phyloP scores from a whole-genome alignment of 1,139 yeast species.

The Debaryomyces psychrophilus region DNA sequence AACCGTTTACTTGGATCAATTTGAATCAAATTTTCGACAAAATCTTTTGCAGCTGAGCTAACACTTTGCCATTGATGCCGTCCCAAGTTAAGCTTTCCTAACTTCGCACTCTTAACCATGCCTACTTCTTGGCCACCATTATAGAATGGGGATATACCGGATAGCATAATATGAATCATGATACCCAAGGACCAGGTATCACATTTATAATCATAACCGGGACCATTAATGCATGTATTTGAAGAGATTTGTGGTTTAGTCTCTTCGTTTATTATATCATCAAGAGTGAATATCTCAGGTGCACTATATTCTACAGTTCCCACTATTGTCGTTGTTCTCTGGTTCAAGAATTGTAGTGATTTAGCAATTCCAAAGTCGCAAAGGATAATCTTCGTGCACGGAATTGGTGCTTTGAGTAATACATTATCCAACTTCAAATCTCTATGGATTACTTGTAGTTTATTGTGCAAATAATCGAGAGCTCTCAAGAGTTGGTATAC shows the following conservation, averaged over 20 bases:
- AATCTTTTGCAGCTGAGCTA: constrained; percentile 44
- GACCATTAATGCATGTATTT: background rate
- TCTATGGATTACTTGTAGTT: constrained; percentile 23
- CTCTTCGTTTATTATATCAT: background rate
- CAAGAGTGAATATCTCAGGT: constrained; percentile 47
- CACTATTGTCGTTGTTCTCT: constrained; percentile 56
- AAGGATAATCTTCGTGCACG: constrained; percentile 52
- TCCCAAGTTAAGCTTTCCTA: constrained; percentile 45
- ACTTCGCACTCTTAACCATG: constrained; percentile 42
- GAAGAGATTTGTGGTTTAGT: background rate
- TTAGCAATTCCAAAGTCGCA: constrained; percentile 75
- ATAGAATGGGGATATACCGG: constrained; percentile 66
- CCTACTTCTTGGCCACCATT: constrained; percentile 41
- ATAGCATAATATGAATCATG: constrained; percentile 54
- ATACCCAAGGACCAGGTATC: constrained; percentile 74
- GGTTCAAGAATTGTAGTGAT: constrained; percentile 18
- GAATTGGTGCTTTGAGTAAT: constrained; percentile 52
- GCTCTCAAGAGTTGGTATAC: constrained; percentile 60
- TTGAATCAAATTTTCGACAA: constrained; percentile 43
- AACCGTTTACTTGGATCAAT: constrained; percentile 42
- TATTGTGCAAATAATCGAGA: constrained; percentile 51
- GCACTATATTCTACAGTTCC: constrained; percentile 75
- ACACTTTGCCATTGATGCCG: constrained; percentile 43
- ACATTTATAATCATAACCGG: constrained; percentile 57
- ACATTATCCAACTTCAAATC: constrained; percentile 56